Evolutionary conservation across 108 stramenopile genomes (phyloP), one percentile per base, ranked within the genome.

Genomic region (Thalassiosira profunda): DNA sequence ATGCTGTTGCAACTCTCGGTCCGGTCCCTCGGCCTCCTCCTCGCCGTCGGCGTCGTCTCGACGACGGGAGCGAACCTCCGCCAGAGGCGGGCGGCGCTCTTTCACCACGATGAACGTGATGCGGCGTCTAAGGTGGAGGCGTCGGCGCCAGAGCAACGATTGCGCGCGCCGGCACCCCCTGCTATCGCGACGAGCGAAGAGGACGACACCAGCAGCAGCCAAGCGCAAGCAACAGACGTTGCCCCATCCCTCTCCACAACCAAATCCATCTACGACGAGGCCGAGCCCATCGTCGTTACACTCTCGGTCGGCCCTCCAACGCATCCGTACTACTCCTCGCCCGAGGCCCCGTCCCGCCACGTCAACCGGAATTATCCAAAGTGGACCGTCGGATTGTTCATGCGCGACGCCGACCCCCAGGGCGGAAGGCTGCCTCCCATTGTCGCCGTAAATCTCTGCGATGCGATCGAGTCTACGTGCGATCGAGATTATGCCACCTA

Each of bases 341-440:
- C 41, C 4, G 24, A 37, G 35, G 59, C 59, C 2, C 59, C 59
- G 24, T 42, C 59, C 14, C 38, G 21, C 42, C 23, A 60, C 33
- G 29, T 52, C 34, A 31, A 52, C 26, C 33, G 29, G 12, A 25
- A 54, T 38, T 66, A 54, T 40, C 52, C 36, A 21, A 33, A 45
- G 23, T 66, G 65, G 65, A 35, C 15, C 18, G 25, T 66, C 24
- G 65, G 65, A 14, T 40, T 66, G 14, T 66, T 66, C 40, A 66
- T 66, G 65, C 52, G 65, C 3, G 65, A 66, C 12, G 65, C 65
- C 18, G 65, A 66, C 21, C 65, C 65, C 3, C 65, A 66, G 43
- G 65, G 65, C 20, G 65, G 65, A 12, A 12, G 4, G 0, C 33
- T 66, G 52, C 15, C 26, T 26, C 63, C 63, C 33, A 65, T 65